Percentiles rank a stretch among this genome's conserved stretches.
These are phyloP conservation scores for Fusarium nodosum DNA, from an alignment of 2,329 filamentous ascomycete genomes.

Conservation along the genomic window DNA sequence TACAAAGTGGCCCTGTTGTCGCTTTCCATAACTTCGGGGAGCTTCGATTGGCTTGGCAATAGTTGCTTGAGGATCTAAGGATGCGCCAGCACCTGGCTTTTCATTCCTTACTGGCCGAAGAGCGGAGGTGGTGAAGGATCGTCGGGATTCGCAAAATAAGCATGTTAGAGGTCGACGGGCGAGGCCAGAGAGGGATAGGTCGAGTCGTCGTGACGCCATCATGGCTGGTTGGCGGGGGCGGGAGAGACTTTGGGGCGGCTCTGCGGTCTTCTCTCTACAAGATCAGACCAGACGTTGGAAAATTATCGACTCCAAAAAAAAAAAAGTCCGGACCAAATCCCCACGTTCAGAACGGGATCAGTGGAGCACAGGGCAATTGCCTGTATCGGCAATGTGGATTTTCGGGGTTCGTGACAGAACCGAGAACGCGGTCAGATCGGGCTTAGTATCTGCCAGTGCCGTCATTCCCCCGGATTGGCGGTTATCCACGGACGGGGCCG, in stretches of 20 bases:
- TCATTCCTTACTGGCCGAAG: conserved; percentile 49
- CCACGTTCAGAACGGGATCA: conserved; percentile 28
- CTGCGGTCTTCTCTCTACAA: conserved; percentile 12
- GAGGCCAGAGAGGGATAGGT: conserved; percentile 49
- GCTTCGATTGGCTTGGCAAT: conserved; percentile 67
- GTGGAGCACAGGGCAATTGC: conserved; percentile 40
- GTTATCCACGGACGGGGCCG: conserved; percentile 56
- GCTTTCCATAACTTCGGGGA: conserved; percentile 71
- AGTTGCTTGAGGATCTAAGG: conserved; percentile 56
- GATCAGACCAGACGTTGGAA: conserved; percentile 32
- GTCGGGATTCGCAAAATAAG: conserved; percentile 66
- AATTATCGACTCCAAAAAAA: conserved; percentile 29
- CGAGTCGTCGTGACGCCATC: conserved; percentile 54
- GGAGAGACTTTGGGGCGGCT: conserved; percentile 24
- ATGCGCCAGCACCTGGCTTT: conserved; percentile 55
- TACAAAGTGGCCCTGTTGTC: conserved; percentile 65
- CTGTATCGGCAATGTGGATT: conserved; percentile 35
- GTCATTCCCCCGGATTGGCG: conserved; percentile 53
- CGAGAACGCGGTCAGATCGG: conserved; percentile 41
- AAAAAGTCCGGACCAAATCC: conserved; percentile 5
- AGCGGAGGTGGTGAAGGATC: conserved; percentile 62
- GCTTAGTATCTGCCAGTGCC: conserved; percentile 40
- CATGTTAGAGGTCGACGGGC: conserved; percentile 58
- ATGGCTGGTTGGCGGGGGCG: conserved; percentile 25
- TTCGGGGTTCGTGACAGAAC: conserved; percentile 22